Evolutionary conservation across 768 basidiomycete genomes (phyloP).

Genomic region (Gloeostereum incarnatum): DNA sequence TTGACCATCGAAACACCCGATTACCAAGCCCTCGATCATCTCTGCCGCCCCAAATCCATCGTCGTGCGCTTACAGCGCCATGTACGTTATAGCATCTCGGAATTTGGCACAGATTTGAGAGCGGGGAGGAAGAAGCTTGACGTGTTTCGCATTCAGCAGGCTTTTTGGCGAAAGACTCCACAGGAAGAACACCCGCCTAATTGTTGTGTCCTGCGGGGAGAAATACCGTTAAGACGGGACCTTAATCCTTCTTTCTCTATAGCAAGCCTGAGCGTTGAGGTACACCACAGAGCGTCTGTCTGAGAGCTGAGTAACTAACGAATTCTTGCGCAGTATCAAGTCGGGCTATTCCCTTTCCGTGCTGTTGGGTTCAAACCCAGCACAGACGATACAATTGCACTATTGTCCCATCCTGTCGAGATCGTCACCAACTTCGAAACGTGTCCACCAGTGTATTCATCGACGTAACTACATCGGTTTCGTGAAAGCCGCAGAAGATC

Average conservation of each 20-base stretch:
- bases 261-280: slow-evolving; percentile 27
- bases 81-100: slow-evolving; percentile 11
- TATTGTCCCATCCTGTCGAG: too few relatives aligned
- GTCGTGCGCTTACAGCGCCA: slow-evolving; percentile 21
- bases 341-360: slow-evolving; percentile 27
- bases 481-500: too few relatives aligned
- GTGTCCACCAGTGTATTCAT: too few relatives aligned
- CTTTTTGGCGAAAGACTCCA: slow-evolving; percentile 4
- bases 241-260: slow-evolving; percentile 27
- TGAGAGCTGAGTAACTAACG: neutral
- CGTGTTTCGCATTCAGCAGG: neutral
- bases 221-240: slow-evolving; percentile 24
- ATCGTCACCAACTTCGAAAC: too few relatives aligned
- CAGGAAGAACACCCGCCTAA: slow-evolving; percentile 10
- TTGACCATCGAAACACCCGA: slow-evolving; percentile 22
- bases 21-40: slow-evolving; percentile 22
- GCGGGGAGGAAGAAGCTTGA: neutral
- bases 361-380: slow-evolving; percentile 18
- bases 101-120: neutral
- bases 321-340: slow-evolving; percentile 21
- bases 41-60: slow-evolving; percentile 22
- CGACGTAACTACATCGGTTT: too few relatives aligned
- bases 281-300: slow-evolving; percentile 8
- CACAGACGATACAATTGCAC: too few relatives aligned
- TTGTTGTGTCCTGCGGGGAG: slow-evolving; percentile 26